Evolutionary conservation across 208 protist species (phyloP), one percentile per base, ranked within the genome.

Genomic region (Acanthamoeba sp.): DNA sequence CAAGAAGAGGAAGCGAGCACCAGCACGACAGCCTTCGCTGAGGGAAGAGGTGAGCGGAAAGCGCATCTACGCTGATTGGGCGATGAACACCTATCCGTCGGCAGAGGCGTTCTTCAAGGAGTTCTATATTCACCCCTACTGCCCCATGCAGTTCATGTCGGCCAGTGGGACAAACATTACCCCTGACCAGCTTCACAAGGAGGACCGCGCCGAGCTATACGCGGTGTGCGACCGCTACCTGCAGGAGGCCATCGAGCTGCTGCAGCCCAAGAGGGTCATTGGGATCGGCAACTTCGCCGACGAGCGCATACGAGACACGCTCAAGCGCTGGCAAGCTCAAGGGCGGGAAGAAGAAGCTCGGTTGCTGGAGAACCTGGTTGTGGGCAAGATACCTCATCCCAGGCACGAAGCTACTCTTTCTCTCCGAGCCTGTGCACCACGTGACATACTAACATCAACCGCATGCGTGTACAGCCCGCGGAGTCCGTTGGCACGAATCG

Each of bases 241-340:
- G 38, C 45, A 48, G 20, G 55, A 90, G n/a, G 82, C 38, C 0
- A 66, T 90, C 48, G 6, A 27, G 34, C 16, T 90, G 55, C 36
- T 90, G 52, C n/a, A 24, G 32, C 82, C 82, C 24, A 57, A 90
- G 45, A 1, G 55, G n/a, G 32, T 90, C 38, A 62, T 90, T 48
- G 45, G 29, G 5, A 90, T 90, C 32, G 82, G 82, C n/a, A 90
- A 90, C 82, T 90, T 90, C 34, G 82, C 82, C 34, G 82, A 90
- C 16, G 82, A 90, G 48, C 45, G 82, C 20, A 29, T 90, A 0
- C 45, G 29, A 27, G 24, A 66, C 29, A 66, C 82, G 5, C 82
- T 90, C 20, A 24, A 38, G 52, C 32, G 36, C n/a, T 76, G 66
- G 66, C 12, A 36, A 38, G 66, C n/a, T n/a, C 62, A 50, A 16